Evolutionary conservation across 345 rosid genomes (phyloP), one percentile per base, ranked within the genome.

Genomic region (Pistacia vera): DNA sequence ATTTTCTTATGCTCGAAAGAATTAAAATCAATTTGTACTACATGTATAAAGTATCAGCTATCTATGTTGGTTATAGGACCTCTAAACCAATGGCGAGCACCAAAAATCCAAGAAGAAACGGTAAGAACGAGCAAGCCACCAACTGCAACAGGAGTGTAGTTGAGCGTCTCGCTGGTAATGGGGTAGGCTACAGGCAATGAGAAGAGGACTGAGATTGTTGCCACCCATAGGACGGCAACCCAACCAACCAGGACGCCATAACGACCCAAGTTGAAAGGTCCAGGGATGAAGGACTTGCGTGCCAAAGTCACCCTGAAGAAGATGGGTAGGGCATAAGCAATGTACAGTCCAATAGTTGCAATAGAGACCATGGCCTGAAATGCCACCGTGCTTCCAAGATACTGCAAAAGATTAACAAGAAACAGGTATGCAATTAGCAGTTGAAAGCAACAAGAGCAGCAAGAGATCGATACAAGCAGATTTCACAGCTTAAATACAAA

Each of bases 291-390:
- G 67, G 92, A 81, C 8, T 93, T 90, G 65, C 93, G 88, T 5
- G 97, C 92, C 78, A 96, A 74, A 2, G 98, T 92, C 80, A 93
- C 97, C 79, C 97, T 78, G 71, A 96, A 83, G 80, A 93, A 84
- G 72, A 91, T 93, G 1, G 99, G 99, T 11, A 93, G 82, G 49
- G 95, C 97, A 65, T 96, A 96, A 9, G 99, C 99, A 71, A 96
- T 93, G 87, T 96, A 96, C 77, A 93, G 85, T 52, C 98, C 99
- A 2, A 93, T 96, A 4, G 97, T 91, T 69, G 99, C 98, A 66
- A 96, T 96, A 35, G 97, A 96, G 73, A 93, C 98, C 99, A 93
- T 96, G 28, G 99, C 98, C 72, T 93, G 87, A 73, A 96, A 96
- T 41, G 99, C 99, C 79, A 93, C 99, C 30, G 74, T 55, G 78